phyloP scores from a whole-genome alignment of 169 alveolate species.

The Plasmodium knowlesi region DNA sequence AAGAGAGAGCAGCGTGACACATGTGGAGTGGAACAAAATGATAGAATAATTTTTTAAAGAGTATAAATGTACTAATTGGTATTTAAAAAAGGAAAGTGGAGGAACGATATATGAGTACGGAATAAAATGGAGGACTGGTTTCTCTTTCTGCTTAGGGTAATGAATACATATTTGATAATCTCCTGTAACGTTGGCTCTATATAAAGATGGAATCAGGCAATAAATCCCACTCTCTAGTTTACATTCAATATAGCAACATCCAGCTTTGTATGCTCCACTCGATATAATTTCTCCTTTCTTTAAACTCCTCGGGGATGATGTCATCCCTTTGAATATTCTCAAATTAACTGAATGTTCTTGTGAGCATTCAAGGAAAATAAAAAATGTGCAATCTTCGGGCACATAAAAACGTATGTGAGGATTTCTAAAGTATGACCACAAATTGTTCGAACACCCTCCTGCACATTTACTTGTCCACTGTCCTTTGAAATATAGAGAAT shows the following conservation, averaged over 20 bases:
- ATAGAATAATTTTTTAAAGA: slow-evolving; percentile 73
- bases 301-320: slow-evolving; percentile 84
- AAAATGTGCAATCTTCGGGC: slow-evolving; percentile 75
- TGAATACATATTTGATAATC: slow-evolving; percentile 72
- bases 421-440: slow-evolving; percentile 83
- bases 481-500: slow-evolving; percentile 74
- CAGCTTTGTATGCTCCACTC: slow-evolving; percentile 84
- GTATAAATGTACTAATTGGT: slow-evolving; percentile 24
- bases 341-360: slow-evolving; percentile 85
- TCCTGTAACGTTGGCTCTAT: slow-evolving; percentile 52
- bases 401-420: slow-evolving; percentile 85
- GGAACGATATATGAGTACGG: slow-evolving; percentile 67
- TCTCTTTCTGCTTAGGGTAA: slow-evolving; percentile 48
- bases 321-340: slow-evolving; percentile 81
- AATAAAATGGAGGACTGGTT: slow-evolving; percentile 61
- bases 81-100: slow-evolving; percentile 63
- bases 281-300: slow-evolving; percentile 81
- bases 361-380: slow-evolving; percentile 82
- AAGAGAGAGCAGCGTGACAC: slow-evolving; percentile 36
- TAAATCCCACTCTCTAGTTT: slow-evolving; percentile 76
- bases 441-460: slow-evolving; percentile 87
- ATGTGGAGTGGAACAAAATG: slow-evolving; percentile 29
- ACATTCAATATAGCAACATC: slow-evolving; percentile 82
- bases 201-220: slow-evolving; percentile 81
- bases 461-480: slow-evolving; percentile 79